A percentile compares a stretch with the other conserved stretches of the same genome.
Evolutionary conservation across 495 filamentous ascomycete species (phyloP).

Genomic region (Xylaria palmicola): DNA sequence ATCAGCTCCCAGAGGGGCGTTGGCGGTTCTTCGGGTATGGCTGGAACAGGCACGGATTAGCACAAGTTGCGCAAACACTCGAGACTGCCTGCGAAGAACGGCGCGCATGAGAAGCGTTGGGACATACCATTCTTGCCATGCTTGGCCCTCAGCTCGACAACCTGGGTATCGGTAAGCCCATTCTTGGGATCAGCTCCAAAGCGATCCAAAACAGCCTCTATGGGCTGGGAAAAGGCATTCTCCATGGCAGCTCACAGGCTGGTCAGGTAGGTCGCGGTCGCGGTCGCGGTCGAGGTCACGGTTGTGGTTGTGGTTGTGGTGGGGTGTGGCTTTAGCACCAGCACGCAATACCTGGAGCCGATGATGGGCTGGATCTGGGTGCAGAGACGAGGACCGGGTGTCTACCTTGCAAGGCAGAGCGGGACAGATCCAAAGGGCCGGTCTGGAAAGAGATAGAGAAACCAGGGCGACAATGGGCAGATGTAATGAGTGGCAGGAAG

Average conservation of each 20-base stretch:
- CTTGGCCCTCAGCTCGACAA: constrained; percentile 60
- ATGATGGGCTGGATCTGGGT: constrained; percentile 4
- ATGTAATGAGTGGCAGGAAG: constrained; percentile 14
- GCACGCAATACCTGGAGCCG: constrained; percentile 16
- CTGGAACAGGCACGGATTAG: constrained; percentile 46
- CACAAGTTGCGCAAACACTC: constrained; percentile 11
- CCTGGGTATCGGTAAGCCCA: constrained; percentile 71
- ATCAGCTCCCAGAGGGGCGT: constrained; percentile 96
- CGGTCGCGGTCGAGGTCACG: constrained; percentile 6
- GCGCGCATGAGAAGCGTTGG: not conserved
- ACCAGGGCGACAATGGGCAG: constrained; percentile 11
- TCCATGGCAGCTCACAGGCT: constrained; percentile 59
- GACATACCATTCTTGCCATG: constrained; percentile 82
- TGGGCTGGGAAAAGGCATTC: constrained; percentile 68
- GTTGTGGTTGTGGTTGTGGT: constrained; percentile 5
- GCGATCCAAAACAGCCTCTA: constrained; percentile 65
- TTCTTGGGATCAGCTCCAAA: constrained; percentile 65
- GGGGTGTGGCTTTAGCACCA: constrained; percentile 16
- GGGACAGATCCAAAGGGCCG: not conserved
- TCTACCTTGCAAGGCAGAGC: constrained; percentile 1
- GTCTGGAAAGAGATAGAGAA: constrained; percentile 3
- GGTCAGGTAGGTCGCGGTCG: not conserved
- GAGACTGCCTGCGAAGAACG: too few species aligned
- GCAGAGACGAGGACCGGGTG: constrained; percentile 5
- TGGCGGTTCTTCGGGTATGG: constrained; percentile 93